Evolutionary conservation across 768 basidiomycete species (phyloP), one percentile per base, ranked within the genome.

Genomic region (Hydnomerulius pinastri): DNA sequence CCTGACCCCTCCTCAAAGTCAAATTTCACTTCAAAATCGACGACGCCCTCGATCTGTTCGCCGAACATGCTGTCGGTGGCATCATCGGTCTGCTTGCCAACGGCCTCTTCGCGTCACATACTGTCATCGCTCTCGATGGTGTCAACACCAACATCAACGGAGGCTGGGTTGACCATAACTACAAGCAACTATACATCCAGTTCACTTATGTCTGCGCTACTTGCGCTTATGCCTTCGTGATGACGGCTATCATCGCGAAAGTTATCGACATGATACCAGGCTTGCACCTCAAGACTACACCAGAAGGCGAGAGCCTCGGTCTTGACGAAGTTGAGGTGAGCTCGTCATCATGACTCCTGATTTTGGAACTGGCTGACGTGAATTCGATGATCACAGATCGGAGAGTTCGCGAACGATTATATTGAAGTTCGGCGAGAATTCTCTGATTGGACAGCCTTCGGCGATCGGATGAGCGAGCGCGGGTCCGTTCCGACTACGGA

Each of bases 41-140:
- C 64, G 94, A 96, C 62, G 84, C 92, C 0, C 85, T 97, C 43
- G 94, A 98, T 77, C 79, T 94, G 38, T 95, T 92, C 65, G 92
- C 93, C 15, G 85, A 91, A 60, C 94, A 97, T 73, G 94, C 87
- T 30, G 71, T 95, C 33, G 92, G 91, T 6, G 90, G 92, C 21
- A 81, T 90, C 33, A 69, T 90, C 44, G 93, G 91, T 36, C 76
- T 90, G 13, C 63, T 91, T 41, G 55, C 77, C 56, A 92, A 88
- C 49, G 91, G 71, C 13, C 77, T 94, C 59, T 92, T 94, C 59
- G 92, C 86, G 13, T 81, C 86, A 18, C 69, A 71, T 5, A 70
- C 72, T 6, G 75, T 93, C 43, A 83, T 86, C 20, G 73, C 74
- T 12, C 73, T 90, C 51, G 91, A 94, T 60, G 88, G 81, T 20